Base-by-base conservation (phyloP, 257 asterid genomes). In the Craterostigma plantagineum region DNA sequence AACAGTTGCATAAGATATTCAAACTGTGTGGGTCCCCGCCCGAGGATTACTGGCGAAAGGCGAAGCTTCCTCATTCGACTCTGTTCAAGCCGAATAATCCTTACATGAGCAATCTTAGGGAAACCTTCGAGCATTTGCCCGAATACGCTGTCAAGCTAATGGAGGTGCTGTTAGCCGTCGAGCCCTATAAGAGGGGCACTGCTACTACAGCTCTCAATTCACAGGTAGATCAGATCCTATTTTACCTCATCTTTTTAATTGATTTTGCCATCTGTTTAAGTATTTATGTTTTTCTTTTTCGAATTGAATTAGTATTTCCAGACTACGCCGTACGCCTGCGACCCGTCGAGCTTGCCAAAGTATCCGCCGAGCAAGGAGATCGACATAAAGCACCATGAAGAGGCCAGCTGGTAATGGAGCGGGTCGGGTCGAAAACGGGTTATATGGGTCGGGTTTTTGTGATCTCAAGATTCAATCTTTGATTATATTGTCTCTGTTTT, bases 21-120 rank as follows among this genome's bases (percentile, higher is more conserved):
- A 83, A 83, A 65, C 92, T 90, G 18, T 90, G 96, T 63, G 99
- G 99, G 45, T 79, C 99, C 7, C 99, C 99, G 3, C 92, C 92
- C 0, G 96, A 83, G 4, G 94, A 90, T 56, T 90, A 77, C 65
- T 90, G 99, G 99, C 83, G 71, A 72, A 90, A 71, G 55, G 68
- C 94, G 10, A 90, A 75, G 53, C 94, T 83, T 63, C 99, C 99
- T 63, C 99, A 84, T 45, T 92, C 99, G 33, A 80, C 99, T 17
- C 51, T 80, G 35, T 90, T 84, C 52, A 90, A 77, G 49, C 96
- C 99, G 2, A 91, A 77, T 23, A 86, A 83, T 67, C 94, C 94
- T 42, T 90, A 90, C 42, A 73, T 72, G 59, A 80, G 92, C 72
- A 64, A 79, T 49, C 80, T 90, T 30, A 63, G 84, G 94, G 77